Percentiles rank a stretch among this genome's conserved stretches.
Evolutionary conservation across 202 grass and related monocot genomes (phyloP).

Genomic region (Setaria viridis): DNA sequence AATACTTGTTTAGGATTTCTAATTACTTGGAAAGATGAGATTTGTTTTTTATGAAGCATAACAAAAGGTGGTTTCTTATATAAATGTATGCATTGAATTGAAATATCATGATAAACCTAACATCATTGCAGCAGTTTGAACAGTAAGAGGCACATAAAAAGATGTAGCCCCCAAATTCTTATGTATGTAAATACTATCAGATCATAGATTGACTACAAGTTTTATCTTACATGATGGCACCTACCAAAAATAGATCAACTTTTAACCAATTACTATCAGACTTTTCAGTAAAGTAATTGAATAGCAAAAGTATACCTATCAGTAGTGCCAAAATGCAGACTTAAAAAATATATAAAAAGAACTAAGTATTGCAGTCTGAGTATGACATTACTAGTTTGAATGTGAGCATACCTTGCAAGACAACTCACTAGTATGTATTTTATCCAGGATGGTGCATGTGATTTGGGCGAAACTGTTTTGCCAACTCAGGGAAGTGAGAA

Average conservation of each 20-base stretch:
- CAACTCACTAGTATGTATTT: slow-evolving; percentile 35
- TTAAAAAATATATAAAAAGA: slow-evolving; percentile 24
- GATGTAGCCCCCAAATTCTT: background rate
- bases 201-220: slow-evolving; percentile 17
- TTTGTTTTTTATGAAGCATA: slow-evolving; percentile 28
- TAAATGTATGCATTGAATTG: background rate
- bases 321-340: slow-evolving; percentile 8
- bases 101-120: background rate
- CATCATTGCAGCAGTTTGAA: background rate
- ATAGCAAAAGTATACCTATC: background rate
- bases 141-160: slow-evolving; percentile 17
- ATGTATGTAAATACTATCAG: slow-evolving; percentile 4
- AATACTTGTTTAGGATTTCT: slow-evolving; percentile 1
- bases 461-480: slow-evolving; percentile 36
- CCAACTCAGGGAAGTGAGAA: slow-evolving; percentile 23
- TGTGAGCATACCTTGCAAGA: slow-evolving; percentile 24
- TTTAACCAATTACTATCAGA: slow-evolving; percentile 32
- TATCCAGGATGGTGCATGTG: slow-evolving; percentile 47
- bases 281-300: slow-evolving; percentile 16
- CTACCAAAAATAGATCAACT: slow-evolving; percentile 21
- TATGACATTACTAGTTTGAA: slow-evolving; percentile 26
- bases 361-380: background rate
- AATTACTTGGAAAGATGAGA: slow-evolving; percentile 30
- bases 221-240: background rate
- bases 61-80: background rate